Evolutionary conservation across 345 rosid genomes (phyloP), one percentile per base, ranked within the genome.

Genomic region (Pugionium cornutum): DNA sequence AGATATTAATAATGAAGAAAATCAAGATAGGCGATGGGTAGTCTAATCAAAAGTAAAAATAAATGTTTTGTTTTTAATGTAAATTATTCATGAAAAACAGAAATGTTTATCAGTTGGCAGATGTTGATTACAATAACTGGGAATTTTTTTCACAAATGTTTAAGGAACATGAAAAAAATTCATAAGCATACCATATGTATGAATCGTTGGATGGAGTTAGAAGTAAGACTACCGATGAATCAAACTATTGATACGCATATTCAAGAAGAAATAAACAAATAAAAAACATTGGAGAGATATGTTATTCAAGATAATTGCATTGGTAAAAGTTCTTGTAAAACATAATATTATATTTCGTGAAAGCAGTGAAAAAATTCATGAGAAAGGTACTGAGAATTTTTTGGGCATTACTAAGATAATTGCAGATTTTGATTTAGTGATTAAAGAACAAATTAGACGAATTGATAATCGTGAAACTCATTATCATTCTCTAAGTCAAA

Each of bases 101-200:
- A 5, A 3, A 4, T 35, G 4, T 0, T 3, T 2, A 35, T 35
- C 7, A 35, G 7, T 35, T 35, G 39, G 50, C 29, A 45, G 25
- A 8, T 2, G 2, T 0, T 6, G 9, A 29, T 6, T 11, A 18
- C 4, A 3, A 5, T 45, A 29, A 45, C 3, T 45, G 27, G 29
- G n/a, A n/a, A n/a, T n/a, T n/a, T n/a, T n/a, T n/a, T n/a, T n/a
- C n/a, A n/a, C n/a, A n/a, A 47, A 26, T 27, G 31, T 32, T 47
- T 2, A 27, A 3, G 0, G 10, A 27, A 27, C 52, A 47, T 47
- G 31, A 47, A 7, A 26, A 27, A 7, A 7, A n/a, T 7, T 47
- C 52, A 47, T 47, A 47, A 51, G 8, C 36, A 51, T 51, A 51
- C 30, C 18, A 51, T 10, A 51, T 28, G 25, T n/a, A 47, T 47